Conservation (phyloP, 345 rosid genomes). For the Eucalyptus regnans region DNA sequence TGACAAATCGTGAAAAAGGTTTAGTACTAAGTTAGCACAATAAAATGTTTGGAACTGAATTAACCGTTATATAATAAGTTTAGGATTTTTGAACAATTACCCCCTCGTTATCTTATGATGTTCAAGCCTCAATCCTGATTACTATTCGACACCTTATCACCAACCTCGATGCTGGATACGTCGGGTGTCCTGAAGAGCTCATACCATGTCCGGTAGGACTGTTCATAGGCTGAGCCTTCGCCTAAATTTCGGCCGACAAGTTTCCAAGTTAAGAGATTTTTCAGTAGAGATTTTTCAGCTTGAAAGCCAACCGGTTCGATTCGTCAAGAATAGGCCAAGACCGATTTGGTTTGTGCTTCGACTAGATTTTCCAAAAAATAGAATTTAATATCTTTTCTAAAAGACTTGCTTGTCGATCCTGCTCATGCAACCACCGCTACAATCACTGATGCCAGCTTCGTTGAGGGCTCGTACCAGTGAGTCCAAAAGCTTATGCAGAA, state of each 20-base stretch:
- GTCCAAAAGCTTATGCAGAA: neutral
- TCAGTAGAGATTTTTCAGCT: neutral
- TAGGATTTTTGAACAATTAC: too few species aligned
- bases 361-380: neutral
- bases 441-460: neutral
- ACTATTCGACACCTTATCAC: neutral
- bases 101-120: neutral
- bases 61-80: too few species aligned
- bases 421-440: neutral
- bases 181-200: neutral
- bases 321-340: neutral
- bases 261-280: neutral
- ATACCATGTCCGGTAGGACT: neutral
- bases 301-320: neutral
- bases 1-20: fast-evolving
- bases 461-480: neutral
- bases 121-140: neutral
- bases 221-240: neutral
- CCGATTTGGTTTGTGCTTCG: neutral
- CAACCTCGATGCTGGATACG: neutral
- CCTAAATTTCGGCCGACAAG: neutral
- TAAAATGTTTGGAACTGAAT: too few species aligned
- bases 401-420: neutral
- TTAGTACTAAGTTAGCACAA: neutral
- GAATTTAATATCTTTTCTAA: neutral